Conservation (phyloP, 1,284 basidiomycete genomes). For the Trametes hirsuta region DNA sequence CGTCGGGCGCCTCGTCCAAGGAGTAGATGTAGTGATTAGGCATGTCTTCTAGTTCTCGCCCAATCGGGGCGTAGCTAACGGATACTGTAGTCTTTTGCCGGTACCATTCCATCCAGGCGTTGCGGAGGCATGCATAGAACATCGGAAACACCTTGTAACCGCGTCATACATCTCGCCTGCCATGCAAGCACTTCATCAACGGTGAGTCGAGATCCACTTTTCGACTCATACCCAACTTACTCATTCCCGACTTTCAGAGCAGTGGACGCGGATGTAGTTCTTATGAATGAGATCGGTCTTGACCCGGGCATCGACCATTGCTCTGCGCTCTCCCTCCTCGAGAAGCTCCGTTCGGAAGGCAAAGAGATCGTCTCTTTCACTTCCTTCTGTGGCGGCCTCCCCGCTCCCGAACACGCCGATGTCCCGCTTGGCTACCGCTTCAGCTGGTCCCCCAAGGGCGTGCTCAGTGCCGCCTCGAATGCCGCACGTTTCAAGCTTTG, state of each 20-base stretch:
- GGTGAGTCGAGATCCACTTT: constrained; percentile 44
- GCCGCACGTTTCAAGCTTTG: constrained; percentile 72
- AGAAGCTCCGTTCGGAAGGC: constrained; percentile 56
- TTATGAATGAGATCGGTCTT: constrained; percentile 92
- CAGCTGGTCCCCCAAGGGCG: constrained; percentile 92
- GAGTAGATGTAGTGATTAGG: constrained; percentile 72
- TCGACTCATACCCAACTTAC: background rate
- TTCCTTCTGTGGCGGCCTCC: constrained; percentile 94
- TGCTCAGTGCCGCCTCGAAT: constrained; percentile 84
- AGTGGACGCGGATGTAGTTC: constrained; percentile 64
- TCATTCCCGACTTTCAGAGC: constrained; percentile 52
- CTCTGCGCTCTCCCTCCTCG: constrained; percentile 82
- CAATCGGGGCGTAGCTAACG: background rate
- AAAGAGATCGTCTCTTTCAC: constrained; percentile 80
- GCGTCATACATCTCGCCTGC: constrained; percentile 89
- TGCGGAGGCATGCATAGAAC: constrained; percentile 78
- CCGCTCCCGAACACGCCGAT: constrained; percentile 71
- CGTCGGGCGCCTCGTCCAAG: constrained; percentile 57
- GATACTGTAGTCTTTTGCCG: constrained; percentile 68
- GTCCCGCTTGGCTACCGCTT: constrained; percentile 91
- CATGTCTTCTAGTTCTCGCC: constrained; percentile 34
- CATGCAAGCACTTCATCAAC: constrained; percentile 72
- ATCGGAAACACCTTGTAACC: constrained; percentile 84
- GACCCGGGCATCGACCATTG: constrained; percentile 98
- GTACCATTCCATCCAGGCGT: constrained; percentile 77